These are phyloP conservation scores for Aspergillus saccharolyticus DNA, from an alignment of 495 filamentous ascomycete genomes.

Conservation along the genomic window DNA sequence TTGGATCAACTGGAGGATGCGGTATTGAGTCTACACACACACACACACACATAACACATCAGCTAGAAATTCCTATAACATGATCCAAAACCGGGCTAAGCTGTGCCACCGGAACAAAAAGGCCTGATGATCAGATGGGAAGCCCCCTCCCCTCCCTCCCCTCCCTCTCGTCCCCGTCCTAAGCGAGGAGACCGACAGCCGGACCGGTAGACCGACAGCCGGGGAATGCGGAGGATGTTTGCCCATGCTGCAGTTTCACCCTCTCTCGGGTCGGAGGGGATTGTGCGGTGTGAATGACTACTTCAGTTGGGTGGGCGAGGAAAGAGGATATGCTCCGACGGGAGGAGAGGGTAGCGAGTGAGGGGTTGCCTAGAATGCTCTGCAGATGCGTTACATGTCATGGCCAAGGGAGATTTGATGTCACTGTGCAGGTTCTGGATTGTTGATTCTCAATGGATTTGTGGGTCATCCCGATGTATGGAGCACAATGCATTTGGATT, in stretches of 20 bases:
- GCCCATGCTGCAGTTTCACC: not conserved
- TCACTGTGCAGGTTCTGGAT: not conserved
- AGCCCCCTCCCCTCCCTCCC: no score
- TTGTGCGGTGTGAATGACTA: not conserved
- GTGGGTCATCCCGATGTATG: not conserved
- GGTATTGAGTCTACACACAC: not conserved
- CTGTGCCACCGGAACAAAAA: not conserved
- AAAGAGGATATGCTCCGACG: not conserved
- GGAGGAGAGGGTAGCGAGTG: not conserved
- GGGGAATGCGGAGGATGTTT: not conserved
- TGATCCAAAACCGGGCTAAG: not conserved
- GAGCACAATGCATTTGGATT: no score
- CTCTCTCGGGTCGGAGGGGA: not conserved
- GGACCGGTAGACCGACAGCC: not conserved
- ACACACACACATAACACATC: not conserved
- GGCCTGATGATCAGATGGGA: not conserved
- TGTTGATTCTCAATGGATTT: not conserved
- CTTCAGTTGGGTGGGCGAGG: not conserved
- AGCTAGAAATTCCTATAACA: not conserved
- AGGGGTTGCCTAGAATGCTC: not conserved
- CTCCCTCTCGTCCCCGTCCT: not conserved
- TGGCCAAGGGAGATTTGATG: not conserved
- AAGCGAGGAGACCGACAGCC: not conserved
- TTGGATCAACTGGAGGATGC: not conserved
- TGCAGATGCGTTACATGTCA: not conserved